Evolutionary conservation across 768 basidiomycete species (phyloP).

Genomic region (Termitomyces sp.): DNA sequence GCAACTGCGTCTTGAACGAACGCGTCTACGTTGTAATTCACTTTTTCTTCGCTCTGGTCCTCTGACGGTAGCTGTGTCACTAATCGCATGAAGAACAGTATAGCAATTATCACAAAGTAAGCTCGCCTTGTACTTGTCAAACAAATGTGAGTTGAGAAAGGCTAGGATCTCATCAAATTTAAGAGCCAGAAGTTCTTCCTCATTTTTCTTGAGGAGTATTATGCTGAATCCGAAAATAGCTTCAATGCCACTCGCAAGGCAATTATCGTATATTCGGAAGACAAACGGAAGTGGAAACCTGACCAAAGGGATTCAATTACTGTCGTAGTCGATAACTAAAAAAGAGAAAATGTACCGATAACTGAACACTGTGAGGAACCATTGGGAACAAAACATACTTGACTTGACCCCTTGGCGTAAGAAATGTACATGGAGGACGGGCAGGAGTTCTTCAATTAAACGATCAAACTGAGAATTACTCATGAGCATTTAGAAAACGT

Average conservation of each 20-base stretch:
- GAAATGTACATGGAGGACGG: conserved; percentile 91
- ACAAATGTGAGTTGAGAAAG: conserved; percentile 76
- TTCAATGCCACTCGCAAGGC: conserved; percentile 94
- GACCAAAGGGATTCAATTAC: conserved; percentile 3
- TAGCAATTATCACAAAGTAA: conserved; percentile 2
- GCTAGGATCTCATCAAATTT: conserved; percentile 90
- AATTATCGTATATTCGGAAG: conserved; percentile 94
- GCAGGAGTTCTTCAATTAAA: conserved; percentile 86
- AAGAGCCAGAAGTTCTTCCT: conserved; percentile 67
- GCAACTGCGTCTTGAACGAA: conserved; percentile 87
- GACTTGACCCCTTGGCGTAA: conserved; percentile 92
- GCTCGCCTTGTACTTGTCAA: conserved; percentile 70
- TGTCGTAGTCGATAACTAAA: background rate
- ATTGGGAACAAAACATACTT: conserved; percentile 98
- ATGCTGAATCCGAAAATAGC: conserved; percentile 95
- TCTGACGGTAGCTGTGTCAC: conserved; percentile 22
- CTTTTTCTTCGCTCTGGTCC: conserved; percentile 21
- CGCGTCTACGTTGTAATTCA: conserved; percentile 64
- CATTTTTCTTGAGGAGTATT: conserved; percentile 82
- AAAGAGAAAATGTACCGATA: conserved; percentile 57
- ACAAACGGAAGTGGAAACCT: conserved; percentile 95
- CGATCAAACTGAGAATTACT: conserved; percentile 73
- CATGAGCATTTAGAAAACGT: background rate
- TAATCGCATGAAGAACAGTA: background rate
- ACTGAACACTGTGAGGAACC: conserved; percentile 97